phyloP scores from a whole-genome alignment of 805 yeast species.

The Candida orba region DNA sequence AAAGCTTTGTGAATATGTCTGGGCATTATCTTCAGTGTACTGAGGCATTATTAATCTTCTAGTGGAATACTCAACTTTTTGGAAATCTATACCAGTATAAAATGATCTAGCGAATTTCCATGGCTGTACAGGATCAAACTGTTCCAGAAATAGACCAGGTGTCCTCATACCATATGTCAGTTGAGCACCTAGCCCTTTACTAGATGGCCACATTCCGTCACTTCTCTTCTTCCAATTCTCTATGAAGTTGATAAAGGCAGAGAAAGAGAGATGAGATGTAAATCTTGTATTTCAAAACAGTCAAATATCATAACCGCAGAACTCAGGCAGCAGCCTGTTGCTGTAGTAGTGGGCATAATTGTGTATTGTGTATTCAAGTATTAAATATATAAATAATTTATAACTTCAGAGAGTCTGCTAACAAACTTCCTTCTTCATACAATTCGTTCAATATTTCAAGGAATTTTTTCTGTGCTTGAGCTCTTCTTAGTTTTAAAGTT shows the following conservation, averaged over 20 bases:
- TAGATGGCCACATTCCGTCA: constrained; percentile 32
- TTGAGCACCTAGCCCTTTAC: constrained; percentile 35
- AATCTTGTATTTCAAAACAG: background rate
- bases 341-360: too few relatives aligned
- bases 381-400: too few relatives aligned
- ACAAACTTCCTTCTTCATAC: constrained; percentile 41
- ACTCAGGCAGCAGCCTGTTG: too few relatives aligned
- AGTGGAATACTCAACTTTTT: constrained; percentile 9
- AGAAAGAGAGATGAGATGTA: background rate
- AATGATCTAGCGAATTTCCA: constrained; percentile 24
- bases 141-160: constrained; percentile 16
- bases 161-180: constrained; percentile 37
- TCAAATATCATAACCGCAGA: background rate
- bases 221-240: background rate
- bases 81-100: constrained; percentile 16
- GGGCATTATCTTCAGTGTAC: background rate
- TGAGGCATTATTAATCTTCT: background rate
- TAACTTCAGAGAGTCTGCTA: constrained; percentile 1
- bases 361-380: too few relatives aligned
- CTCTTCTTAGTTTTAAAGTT: constrained; percentile 50
- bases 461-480: constrained; percentile 37
- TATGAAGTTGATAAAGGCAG: too few relatives aligned
- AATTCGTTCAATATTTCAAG: constrained; percentile 32
- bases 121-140: constrained; percentile 13
- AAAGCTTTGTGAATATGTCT: background rate